Evolutionary conservation across 1,284 basidiomycete genomes (phyloP), one percentile per base, ranked within the genome.

Genomic region (Ustilago loliicola): DNA sequence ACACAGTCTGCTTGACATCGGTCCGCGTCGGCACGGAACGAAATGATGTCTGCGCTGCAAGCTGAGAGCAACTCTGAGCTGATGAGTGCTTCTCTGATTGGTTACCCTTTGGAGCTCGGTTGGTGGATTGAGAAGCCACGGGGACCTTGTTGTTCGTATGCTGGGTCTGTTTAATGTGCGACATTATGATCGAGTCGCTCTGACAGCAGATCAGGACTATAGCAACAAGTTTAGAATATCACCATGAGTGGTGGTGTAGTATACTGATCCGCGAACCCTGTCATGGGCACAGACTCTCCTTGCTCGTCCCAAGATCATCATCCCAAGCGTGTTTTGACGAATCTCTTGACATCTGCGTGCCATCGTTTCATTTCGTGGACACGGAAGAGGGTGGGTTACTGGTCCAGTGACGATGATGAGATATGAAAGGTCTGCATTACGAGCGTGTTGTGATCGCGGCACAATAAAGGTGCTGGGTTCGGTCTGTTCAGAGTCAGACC

Each of bases 121-220:
- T 36, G 1, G 47, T 60, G 15, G 47, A 21, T 30, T 64, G 71
- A 45, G 60, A 32, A 11, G 71, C 45, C 38, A 66, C 64, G 57
- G 45, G 38, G 53, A 60, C 25, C 15, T 56, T 52, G 17, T 34
- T 42, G n/a, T 48, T 57, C 3, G 50, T 42, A 38, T 66, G 64
- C 8, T 69, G 63, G 11, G 72, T 53, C 57, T 76, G 72, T 40
- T 76, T 76, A 55, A 71, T 47, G 25, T 71, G 60, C 38, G 72
- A 71, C 72, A 76, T 76, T 47, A 19, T 42, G 19, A 1, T 40
- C 2, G 3, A 7, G 29, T 61, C 59, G 50, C 50, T 45, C 17
- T 8, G 19, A 40, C 9, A 48, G 32, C 32, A 32, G 29, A 21
- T 2, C 17, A 29, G 36, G 32, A 10, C 19, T 25, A 32, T 21